Evolutionary conservation across 257 asterid species (phyloP).

Genomic region (Solanum lignicaule): DNA sequence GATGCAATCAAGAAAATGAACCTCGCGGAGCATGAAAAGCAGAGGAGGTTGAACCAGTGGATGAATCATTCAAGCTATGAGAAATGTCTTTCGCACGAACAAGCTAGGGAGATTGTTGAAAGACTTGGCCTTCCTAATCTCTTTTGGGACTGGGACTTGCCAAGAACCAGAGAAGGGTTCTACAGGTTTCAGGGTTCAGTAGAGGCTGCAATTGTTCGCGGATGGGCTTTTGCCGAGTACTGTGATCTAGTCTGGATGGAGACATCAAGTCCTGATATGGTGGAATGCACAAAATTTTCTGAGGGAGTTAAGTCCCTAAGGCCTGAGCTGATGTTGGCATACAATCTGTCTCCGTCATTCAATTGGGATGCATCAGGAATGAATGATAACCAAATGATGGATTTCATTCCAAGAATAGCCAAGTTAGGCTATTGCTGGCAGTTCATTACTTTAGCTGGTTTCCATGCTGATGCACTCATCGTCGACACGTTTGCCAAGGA

Average conservation of each 20-base stretch:
- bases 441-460: constrained; percentile 93
- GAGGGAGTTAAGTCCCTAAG: constrained; percentile 53
- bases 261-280: constrained; percentile 71
- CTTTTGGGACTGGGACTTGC: constrained; percentile 93
- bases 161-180: constrained; percentile 93
- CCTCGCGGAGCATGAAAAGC: constrained; percentile 45
- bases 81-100: constrained; percentile 65
- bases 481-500: constrained; percentile 83
- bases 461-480: constrained; percentile 78
- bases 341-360: constrained; percentile 90
- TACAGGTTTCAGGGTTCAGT: constrained; percentile 80
- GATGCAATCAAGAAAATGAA: constrained; percentile 56
- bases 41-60: constrained; percentile 78
- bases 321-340: constrained; percentile 86
- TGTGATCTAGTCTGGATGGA: constrained; percentile 93
- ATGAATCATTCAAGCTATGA: constrained; percentile 47
- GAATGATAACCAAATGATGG: constrained; percentile 73
- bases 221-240: constrained; percentile 74
- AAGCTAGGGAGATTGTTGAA: constrained; percentile 53
- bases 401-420: constrained; percentile 82
- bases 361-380: constrained; percentile 98
- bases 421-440: constrained; percentile 85
- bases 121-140: constrained; percentile 48
- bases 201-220: constrained; percentile 72
- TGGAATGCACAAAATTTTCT: constrained; percentile 83